Conservation (phyloP, 257 asterid genomes). For the Fraxinus excelsior region DNA sequence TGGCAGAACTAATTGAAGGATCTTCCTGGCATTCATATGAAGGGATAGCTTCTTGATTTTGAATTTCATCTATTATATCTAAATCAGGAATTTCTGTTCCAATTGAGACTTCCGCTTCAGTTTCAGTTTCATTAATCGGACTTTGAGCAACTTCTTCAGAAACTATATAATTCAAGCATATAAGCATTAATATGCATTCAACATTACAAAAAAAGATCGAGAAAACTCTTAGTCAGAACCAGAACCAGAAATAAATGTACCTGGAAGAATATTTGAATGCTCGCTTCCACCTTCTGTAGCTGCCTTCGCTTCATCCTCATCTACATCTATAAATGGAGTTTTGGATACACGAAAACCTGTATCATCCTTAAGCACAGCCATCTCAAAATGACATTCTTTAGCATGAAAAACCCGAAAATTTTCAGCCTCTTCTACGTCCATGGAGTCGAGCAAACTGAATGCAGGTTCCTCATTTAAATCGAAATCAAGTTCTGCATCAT, state of each 20-base stretch:
- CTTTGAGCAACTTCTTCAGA: constrained; percentile 54
- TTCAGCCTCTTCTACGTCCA: constrained; percentile 45
- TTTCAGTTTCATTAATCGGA: constrained; percentile 55
- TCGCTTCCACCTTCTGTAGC: constrained; percentile 36
- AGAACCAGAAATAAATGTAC: constrained; percentile 32
- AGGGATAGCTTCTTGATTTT: constrained; percentile 36
- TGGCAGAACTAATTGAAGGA: constrained; percentile 38
- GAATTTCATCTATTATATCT: constrained; percentile 64
- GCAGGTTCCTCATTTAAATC: constrained; percentile 22
- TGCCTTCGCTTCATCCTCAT: constrained; percentile 31
- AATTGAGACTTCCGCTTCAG: constrained; percentile 80
- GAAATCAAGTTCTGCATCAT: constrained; percentile 18
- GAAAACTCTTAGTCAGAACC: not conserved
- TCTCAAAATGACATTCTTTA: constrained; percentile 26
- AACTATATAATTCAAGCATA: constrained; percentile 42
- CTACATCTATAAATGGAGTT: constrained; percentile 26
- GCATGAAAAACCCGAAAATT: constrained; percentile 33
- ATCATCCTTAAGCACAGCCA: constrained; percentile 28
- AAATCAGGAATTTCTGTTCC: constrained; percentile 96
- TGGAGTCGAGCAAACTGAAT: constrained; percentile 33
- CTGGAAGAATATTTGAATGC: constrained; percentile 36
- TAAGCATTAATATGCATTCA: constrained; percentile 8
- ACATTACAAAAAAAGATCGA: constrained; percentile 4
- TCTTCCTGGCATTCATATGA: constrained; percentile 42
- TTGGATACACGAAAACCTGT: constrained; percentile 22